Evolutionary conservation across 2,329 filamentous ascomycete genomes (phyloP).

Genomic region (Cladobotryum mycophilum): DNA sequence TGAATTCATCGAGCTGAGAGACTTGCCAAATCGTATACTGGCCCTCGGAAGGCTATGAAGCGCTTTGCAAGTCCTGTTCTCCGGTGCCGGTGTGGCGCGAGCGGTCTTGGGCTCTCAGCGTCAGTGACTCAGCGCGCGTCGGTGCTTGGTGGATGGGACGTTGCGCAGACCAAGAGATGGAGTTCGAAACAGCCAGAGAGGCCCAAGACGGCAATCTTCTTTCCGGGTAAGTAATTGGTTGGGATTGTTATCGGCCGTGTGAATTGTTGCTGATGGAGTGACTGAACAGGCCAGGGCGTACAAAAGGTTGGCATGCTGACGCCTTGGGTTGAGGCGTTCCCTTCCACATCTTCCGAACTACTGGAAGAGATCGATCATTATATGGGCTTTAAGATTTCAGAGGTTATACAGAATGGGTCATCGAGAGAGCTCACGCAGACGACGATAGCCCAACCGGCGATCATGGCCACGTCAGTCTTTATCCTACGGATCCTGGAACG

Average conservation of each 20-base stretch:
- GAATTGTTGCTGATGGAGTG: slow-evolving; percentile 6
- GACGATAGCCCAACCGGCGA: slow-evolving; percentile 85
- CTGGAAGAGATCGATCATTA: slow-evolving; percentile 79
- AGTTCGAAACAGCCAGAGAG: slow-evolving; percentile 29
- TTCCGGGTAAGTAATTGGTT: slow-evolving; percentile 39
- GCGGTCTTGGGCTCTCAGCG: background rate
- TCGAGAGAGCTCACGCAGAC: slow-evolving; percentile 72
- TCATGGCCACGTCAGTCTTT: slow-evolving; percentile 89
- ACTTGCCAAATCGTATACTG: slow-evolving; percentile 2
- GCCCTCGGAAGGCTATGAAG: slow-evolving; percentile 27
- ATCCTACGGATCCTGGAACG: slow-evolving; percentile 81
- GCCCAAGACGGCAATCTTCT: slow-evolving; percentile 53
- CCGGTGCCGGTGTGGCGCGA: slow-evolving; percentile 21
- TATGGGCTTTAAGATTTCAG: slow-evolving; percentile 67
- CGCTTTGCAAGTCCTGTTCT: slow-evolving; percentile 24
- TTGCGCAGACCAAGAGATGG: slow-evolving; percentile 17
- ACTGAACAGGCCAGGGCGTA: slow-evolving; percentile 71
- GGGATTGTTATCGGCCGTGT: background rate
- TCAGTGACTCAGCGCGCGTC: slow-evolving; percentile 8
- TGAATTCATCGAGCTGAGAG: slow-evolving; percentile 7
- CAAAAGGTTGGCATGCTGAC: slow-evolving; percentile 83
- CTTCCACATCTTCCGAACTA: slow-evolving; percentile 65
- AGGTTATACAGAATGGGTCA: slow-evolving; percentile 73
- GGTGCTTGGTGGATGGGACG: background rate
- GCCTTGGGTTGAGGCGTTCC: slow-evolving; percentile 83